Base-by-base conservation (phyloP, 179 eudicot species). In the Silene coronaria region DNA sequence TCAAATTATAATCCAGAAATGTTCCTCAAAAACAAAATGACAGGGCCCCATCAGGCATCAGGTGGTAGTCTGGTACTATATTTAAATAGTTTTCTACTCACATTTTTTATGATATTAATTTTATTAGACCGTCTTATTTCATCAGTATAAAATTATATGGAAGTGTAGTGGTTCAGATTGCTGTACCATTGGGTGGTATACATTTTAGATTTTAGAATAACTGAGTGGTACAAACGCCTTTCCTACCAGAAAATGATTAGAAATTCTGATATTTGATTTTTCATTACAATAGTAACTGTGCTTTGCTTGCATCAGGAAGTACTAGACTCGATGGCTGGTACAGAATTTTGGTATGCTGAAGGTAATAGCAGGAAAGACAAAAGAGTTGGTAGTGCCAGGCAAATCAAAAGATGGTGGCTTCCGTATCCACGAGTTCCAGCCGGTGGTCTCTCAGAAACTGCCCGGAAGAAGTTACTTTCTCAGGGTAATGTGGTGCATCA, bases 261-360 rank as follows among this genome's bases (percentile, higher is more conserved):
- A 26, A 12, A 12, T 42, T 42, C 19, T 63, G 28, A 13, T 3
- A 0, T 9, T 0, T 27, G 14, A 24, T 63, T 27, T 63, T 27
- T 17, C 16, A 23, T 22, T 23, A 22, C 65, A 4, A 46, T 23
- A 67, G 8, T 17, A 34, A 63, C 23, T 3, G 11, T 72, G 42
- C 51, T 42, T 59, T 6, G 67, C 23, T 22, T 55, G 21, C 27
- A 73, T 78, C 85, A 93, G 99, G 99, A 91, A 75, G 88, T 88
- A 13, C 84, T 96, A 75, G 96, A 96, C 72, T 90, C 91, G 3
- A 90, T 91, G 97, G 85, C 79, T 24, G 79, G 80, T 55, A 79
- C 89, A n/a, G 98, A 96, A 77, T 93, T 92, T 80, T 96, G 93
- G 94, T 96, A 93, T 65, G 82, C 83, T 0, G 98, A 96, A 85